Conservation (phyloP, 192 early-diverging fungal genomes). For the Podila minutissima region DNA sequence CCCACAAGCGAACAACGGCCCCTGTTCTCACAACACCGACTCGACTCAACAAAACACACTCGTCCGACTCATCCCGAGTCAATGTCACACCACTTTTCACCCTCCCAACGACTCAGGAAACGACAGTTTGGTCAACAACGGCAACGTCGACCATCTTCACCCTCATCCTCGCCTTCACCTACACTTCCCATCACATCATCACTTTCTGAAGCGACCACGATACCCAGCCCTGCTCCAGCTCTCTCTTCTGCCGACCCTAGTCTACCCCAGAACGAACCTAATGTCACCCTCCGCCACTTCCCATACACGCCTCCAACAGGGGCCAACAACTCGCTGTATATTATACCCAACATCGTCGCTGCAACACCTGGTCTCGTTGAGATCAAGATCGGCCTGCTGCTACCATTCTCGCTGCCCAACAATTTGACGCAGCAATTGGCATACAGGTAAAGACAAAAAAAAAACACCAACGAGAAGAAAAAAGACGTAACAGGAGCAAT, state of each 20-base stretch:
- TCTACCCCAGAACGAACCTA: slow-evolving; percentile 37
- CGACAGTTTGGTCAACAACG: too few relatives aligned
- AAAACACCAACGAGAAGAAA: neutral
- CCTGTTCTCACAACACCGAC: too few relatives aligned
- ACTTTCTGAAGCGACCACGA: neutral
- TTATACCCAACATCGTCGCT: slow-evolving; percentile 25
- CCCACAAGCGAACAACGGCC: neutral
- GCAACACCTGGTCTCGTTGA: slow-evolving; percentile 20
- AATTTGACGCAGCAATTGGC: slow-evolving; percentile 40
- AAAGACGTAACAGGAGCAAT: neutral
- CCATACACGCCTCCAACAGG: slow-evolving; percentile 35
- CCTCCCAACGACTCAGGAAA: too few relatives aligned
- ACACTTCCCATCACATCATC: neutral
- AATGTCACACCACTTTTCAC: too few relatives aligned
- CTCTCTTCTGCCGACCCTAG: neutral
- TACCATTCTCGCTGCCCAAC: slow-evolving; percentile 36
- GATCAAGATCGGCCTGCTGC: slow-evolving; percentile 27
- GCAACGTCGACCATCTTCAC: too few relatives aligned
- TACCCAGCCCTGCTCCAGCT: neutral
- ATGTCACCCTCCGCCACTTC: slow-evolving; percentile 19
- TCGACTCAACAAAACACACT: too few relatives aligned
- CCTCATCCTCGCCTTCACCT: too few relatives aligned
- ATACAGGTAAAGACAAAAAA: slow-evolving; percentile 27
- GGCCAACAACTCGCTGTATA: slow-evolving; percentile 27
- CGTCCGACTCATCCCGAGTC: too few relatives aligned